Base-by-base conservation (phyloP, 1,284 basidiomycete species). In the Pyrrhoderma lamaoense region DNA sequence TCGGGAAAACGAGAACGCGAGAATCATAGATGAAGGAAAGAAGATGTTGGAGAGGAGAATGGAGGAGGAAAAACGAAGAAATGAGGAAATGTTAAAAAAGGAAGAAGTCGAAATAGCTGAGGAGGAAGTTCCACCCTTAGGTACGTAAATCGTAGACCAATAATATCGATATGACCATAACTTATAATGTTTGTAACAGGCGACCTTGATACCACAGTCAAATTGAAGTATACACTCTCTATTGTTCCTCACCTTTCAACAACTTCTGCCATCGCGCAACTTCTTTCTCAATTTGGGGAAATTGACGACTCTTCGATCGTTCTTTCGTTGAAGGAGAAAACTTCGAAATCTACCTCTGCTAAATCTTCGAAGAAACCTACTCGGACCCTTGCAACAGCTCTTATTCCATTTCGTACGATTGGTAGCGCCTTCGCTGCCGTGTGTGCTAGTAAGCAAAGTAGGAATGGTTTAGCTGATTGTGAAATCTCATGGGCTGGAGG, bases 1-100 rank as follows among this genome's bases (percentile, higher is more conserved):
- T 31, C 69, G 72, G 43, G 78, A 75, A 62, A 73, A 77, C 3
- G 85, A 90, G 61, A 79, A 79, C 22, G 86, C 89, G 61, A 72
- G 72, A 31, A 82, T 93, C 54, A 89, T 86, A 65, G 89, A 90
- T 49, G 83, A 84, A 47, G 91, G 91, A 0, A 72, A 81, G 53
- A 71, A 72, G 55, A 60, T 92, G 64, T 68, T 85, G 38, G 87
- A 90, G 63, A 80, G 88, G 60, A 75, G 71, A 51, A 79, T 80
- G 58, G 76, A 74, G 52, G 61, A 81, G 51, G 69, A 67, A 57
- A 70, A 68, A 58, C 69, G 68, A 63, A 64, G 76, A 64, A 61
- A 74, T 64, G 64, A 72, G 44, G 69, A 68, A 50, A 9, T 70
- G 59, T 37, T 23, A 7, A 61, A 64, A 61, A 61, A 56, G 35